Evolutionary conservation across 345 rosid species (phyloP), one percentile per base, ranked within the genome.

Genomic region (Lumnitzera littorea): DNA sequence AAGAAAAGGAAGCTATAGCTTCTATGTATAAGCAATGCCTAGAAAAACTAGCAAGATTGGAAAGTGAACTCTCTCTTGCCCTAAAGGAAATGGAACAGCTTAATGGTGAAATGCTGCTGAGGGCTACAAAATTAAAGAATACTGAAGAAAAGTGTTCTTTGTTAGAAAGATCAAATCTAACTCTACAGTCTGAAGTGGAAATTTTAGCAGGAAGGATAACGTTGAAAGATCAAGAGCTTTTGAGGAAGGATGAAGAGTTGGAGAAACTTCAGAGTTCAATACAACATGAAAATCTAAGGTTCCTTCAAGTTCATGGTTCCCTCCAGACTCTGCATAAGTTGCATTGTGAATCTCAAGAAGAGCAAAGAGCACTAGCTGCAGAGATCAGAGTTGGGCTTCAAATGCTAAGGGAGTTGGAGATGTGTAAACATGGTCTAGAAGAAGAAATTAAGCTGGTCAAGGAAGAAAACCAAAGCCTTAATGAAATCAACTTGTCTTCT

Each of bases 111-210:
- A 72, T 88, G 72, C 58, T 79, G 50, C 71, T 72, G 48, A 82
- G 84, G 52, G 84, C 80, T 67, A 76, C 60, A 62, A 81, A 76
- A 43, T 14, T 83, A 71, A 88, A 81, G 80, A 73, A 70, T 60
- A 76, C 72, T 15, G 88, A 72, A 61, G 91, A 86, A 46, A 85
- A 70, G 54, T 72, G 81, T 66, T 66, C 60, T 76, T 56, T 77
- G 60, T 67, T 89, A 76, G 87, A 85, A 77, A 77, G 56, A 56
- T 81, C 87, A 41, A 89, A 89, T 73, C 81, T 76, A 55, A 71
- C 79, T 64, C 76, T 94, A 70, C 86, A 82, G 74, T 56, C 64
- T n/a, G 87, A 88, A 74, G 80, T 95, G 58, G 84, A 86, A 55
- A 69, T 68, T 72, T 67, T 86, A 62, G 72, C 82, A 11, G 77